Evolutionary conservation across 2,329 filamentous ascomycete genomes (phyloP).

Genomic region (Blastomyces gilchristii): DNA sequence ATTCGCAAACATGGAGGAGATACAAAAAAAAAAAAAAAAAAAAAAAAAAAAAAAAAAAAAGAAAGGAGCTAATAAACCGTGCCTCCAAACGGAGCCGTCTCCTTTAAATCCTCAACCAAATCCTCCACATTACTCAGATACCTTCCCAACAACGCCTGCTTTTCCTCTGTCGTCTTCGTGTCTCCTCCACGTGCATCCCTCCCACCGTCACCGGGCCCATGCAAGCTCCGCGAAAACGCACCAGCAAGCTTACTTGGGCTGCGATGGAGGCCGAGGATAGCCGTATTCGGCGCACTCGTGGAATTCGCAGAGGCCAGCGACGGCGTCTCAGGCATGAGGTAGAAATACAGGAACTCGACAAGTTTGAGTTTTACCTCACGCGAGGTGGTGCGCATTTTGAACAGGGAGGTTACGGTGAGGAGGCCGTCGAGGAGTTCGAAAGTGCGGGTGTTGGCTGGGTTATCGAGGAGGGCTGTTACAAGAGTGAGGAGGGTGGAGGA

Average conservation of each 20-base stretch:
- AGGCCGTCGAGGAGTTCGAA: constrained; percentile 90
- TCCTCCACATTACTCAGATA: constrained; percentile 77
- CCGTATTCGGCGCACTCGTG: constrained; percentile 31
- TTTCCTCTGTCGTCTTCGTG: constrained; percentile 65
- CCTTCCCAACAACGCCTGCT: constrained; percentile 65
- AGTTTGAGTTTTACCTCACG: constrained; percentile 88
- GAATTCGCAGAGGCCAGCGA: constrained; percentile 13
- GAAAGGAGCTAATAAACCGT: constrained; percentile 25
- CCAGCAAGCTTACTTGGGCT: constrained; percentile 59
- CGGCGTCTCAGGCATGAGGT: constrained; percentile 83
- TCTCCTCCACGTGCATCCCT: constrained; percentile 18
- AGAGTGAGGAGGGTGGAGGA: constrained; percentile 81
- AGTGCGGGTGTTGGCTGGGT: constrained; percentile 75
- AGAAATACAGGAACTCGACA: constrained; percentile 97
- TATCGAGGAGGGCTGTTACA: constrained; percentile 77
- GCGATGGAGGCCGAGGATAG: constrained; percentile 46
- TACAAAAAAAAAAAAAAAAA: no score
- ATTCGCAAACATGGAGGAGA: background rate
- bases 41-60: background rate
- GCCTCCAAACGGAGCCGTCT: constrained; percentile 63
- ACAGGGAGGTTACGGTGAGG: constrained; percentile 80
- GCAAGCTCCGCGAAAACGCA: constrained; percentile 41
- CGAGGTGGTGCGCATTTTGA: constrained; percentile 76
- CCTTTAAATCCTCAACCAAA: constrained; percentile 71
- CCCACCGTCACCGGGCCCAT: constrained; percentile 24